These are phyloP conservation scores for Quercus wislizeni DNA, from an alignment of 306 rosid genomes.

Conservation along the genomic window DNA sequence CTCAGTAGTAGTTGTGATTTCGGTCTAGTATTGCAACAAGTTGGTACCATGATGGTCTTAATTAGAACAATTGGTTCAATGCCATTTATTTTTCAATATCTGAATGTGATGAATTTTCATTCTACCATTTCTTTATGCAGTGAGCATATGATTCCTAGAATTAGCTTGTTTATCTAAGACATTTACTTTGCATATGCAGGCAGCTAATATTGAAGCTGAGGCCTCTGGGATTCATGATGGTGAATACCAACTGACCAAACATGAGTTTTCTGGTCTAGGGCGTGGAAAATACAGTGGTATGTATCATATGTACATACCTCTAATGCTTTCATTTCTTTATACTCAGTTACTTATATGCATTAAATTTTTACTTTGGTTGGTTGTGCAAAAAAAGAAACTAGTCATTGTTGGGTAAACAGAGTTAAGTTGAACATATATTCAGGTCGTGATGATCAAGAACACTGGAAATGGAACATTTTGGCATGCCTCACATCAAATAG, in stretches of 20 bases:
- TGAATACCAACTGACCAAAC: conserved; percentile 78
- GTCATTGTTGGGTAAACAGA: neutral
- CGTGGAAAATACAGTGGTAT: conserved; percentile 91
- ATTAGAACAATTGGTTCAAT: no score
- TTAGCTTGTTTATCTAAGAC: neutral
- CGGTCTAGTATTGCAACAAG: no score
- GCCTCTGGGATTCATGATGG: conserved; percentile 67
- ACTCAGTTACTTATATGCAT: no score
- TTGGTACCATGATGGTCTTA: no score
- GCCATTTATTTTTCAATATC: no score
- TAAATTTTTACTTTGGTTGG: neutral
- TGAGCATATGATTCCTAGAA: neutral
- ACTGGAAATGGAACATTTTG: neutral
- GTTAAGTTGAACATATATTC: neutral
- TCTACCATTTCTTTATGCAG: neutral
- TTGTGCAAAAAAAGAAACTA: neutral
- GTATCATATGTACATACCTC: conserved; percentile 14
- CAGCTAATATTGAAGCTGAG: conserved; percentile 84
- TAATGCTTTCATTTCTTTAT: conserved; percentile 9
- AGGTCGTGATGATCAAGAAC: neutral
- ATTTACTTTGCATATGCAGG: conserved; percentile 51
- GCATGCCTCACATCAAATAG: neutral
- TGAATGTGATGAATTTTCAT: neutral
- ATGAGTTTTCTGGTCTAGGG: conserved; percentile 70
- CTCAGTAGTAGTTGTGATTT: no score